Percentiles rank a stretch among this genome's conserved stretches.
Conservation (phyloP, 75 land plant species). For the Sequoiadendron giganteum region DNA sequence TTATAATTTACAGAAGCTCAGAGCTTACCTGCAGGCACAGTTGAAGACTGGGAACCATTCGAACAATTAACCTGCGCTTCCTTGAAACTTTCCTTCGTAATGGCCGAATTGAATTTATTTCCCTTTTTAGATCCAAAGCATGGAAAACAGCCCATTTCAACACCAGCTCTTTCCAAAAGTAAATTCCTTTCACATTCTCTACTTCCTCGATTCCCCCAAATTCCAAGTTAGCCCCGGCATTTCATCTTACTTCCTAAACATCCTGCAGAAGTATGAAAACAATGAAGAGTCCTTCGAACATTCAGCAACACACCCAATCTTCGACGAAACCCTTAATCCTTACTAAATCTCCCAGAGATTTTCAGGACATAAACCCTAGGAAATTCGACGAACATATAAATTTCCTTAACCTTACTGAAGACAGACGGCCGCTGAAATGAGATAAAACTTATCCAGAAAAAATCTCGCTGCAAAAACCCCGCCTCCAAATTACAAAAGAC, state of each 20-base stretch:
- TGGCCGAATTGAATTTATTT: neutral
- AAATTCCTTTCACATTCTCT: neutral
- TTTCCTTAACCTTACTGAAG: neutral
- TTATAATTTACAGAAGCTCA: neutral
- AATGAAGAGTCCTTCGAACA: neutral
- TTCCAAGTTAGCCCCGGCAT: neutral
- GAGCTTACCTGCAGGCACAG: neutral
- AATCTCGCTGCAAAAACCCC: neutral
- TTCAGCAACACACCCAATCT: neutral
- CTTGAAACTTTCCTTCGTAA: neutral
- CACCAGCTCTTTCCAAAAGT: neutral
- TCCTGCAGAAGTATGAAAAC: neutral
- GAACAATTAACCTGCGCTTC: neutral
- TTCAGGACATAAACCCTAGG: neutral
- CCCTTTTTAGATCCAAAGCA: slow-evolving; percentile 21
- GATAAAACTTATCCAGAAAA: neutral
- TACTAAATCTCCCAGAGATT: neutral
- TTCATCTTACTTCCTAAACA: neutral
- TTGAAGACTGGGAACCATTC: neutral
- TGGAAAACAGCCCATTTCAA: slow-evolving; percentile 35
- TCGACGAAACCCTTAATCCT: neutral
- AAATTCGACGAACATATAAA: too few relatives aligned
- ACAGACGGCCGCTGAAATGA: neutral
- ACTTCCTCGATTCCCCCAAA: neutral
- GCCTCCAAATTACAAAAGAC: too few relatives aligned